Evolutionary conservation across 2,329 filamentous ascomycete species (phyloP).

Genomic region (Calonectria pseudoturangicola): DNA sequence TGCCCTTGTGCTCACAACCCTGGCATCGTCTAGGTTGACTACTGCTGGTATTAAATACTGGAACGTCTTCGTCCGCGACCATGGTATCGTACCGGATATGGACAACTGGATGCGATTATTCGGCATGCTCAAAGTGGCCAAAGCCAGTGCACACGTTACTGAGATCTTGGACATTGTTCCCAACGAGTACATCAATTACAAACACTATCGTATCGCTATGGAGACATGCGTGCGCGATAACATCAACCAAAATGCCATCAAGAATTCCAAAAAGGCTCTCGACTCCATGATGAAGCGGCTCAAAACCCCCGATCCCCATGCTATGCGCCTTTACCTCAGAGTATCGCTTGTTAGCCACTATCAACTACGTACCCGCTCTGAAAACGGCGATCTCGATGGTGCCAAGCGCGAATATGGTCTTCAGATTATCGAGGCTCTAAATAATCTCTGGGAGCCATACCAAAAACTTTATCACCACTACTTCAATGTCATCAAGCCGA

Average conservation of each 20-base stretch:
- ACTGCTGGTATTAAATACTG: conserved; percentile 85
- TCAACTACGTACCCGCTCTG: conserved; percentile 59
- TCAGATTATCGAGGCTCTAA: conserved; percentile 71
- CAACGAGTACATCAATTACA: conserved; percentile 62
- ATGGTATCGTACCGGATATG: conserved; percentile 81
- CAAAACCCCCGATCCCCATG: conserved; percentile 68
- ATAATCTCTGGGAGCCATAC: conserved; percentile 71
- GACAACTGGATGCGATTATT: conserved; percentile 83
- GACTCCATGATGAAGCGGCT: conserved; percentile 73
- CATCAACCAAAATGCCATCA: conserved; percentile 82
- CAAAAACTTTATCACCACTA: conserved; percentile 61
- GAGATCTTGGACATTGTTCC: conserved; percentile 76
- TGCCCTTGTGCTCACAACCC: conserved; percentile 80
- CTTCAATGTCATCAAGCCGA: conserved; percentile 55
- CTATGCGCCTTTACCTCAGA: conserved; percentile 74
- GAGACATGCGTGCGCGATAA: conserved; percentile 84
- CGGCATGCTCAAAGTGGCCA: conserved; percentile 78
- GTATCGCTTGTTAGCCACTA: conserved; percentile 70
- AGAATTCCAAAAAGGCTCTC: conserved; percentile 79
- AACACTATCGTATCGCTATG: conserved; percentile 84
- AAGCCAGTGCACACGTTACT: conserved; percentile 78
- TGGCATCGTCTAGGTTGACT: conserved; percentile 76
- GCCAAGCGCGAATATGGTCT: conserved; percentile 67
- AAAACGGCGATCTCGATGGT: conserved; percentile 55
- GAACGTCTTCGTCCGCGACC: conserved; percentile 78